These are phyloP conservation scores for Crithidia sp. DNA, from an alignment of 208 protist species.

Conservation along the genomic window DNA sequence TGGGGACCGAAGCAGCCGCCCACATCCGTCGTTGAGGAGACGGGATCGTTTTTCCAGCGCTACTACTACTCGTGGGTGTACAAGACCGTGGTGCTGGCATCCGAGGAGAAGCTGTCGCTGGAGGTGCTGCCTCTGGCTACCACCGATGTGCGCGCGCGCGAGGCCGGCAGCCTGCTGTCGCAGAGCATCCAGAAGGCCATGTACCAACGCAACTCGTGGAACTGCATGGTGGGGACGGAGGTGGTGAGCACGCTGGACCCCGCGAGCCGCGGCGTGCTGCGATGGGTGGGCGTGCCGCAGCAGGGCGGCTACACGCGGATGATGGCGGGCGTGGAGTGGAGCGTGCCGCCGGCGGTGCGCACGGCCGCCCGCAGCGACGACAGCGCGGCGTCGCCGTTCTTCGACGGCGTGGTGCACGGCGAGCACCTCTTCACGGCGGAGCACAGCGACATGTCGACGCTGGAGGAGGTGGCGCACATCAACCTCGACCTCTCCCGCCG, in stretches of 20 bases:
- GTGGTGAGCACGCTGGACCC: slow-evolving; percentile 38
- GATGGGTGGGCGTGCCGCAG: slow-evolving; percentile 53
- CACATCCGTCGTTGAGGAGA: slow-evolving; percentile 42
- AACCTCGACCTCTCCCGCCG: slow-evolving; percentile 21
- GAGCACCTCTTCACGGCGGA: slow-evolving; percentile 40
- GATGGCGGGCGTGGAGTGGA: slow-evolving; percentile 56
- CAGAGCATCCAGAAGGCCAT: slow-evolving; percentile 32
- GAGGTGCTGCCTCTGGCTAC: slow-evolving; percentile 40
- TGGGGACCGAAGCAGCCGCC: slow-evolving; percentile 58
- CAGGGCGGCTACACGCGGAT: slow-evolving; percentile 45
- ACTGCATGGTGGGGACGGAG: slow-evolving; percentile 40
- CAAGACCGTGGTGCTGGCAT: slow-evolving; percentile 38
- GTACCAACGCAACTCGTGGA: slow-evolving; percentile 52
- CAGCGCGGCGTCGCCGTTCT: slow-evolving; percentile 32
- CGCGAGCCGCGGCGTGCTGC: slow-evolving; percentile 40
- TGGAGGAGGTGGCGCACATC: slow-evolving; percentile 40
- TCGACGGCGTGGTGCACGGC: slow-evolving; percentile 50
- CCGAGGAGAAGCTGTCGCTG: slow-evolving; percentile 44
- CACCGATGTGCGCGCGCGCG: slow-evolving; percentile 32
- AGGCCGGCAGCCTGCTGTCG: slow-evolving; percentile 46
- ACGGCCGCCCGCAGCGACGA: slow-evolving; percentile 20
- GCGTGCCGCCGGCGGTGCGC: slow-evolving; percentile 36
- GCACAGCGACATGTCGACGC: slow-evolving; percentile 25
- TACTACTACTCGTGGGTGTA: slow-evolving; percentile 67
- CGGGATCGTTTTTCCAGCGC: slow-evolving; percentile 40